A percentile compares a stretch with the other conserved stretches of the same genome.
Evolutionary conservation across 371 early-diverging fungal species (phyloP).

Genomic region (Haplosporangium sp.): DNA sequence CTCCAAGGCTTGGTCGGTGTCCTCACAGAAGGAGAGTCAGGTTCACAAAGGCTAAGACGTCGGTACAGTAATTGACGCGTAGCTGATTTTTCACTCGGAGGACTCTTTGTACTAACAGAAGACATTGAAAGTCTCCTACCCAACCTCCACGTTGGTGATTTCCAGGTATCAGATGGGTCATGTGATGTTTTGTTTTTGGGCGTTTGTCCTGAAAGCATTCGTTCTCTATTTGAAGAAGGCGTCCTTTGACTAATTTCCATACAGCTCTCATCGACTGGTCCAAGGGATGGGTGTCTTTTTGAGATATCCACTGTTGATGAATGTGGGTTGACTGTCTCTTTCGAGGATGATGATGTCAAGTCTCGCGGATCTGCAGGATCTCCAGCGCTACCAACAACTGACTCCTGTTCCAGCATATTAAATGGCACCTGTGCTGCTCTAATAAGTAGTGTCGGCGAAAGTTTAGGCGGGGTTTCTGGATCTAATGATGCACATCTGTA

Average conservation of each 20-base stretch:
- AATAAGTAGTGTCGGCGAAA: constrained; percentile 2
- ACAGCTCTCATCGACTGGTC: not conserved
- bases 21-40: constrained; percentile 9
- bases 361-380: not conserved
- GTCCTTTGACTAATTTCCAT: not conserved
- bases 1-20: constrained; percentile 4
- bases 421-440: not conserved
- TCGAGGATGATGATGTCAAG: not conserved
- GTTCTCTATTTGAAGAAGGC: not conserved
- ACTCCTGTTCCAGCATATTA: too few relatives aligned
- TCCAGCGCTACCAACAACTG: not conserved
- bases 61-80: not conserved
- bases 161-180: not conserved
- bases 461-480: constrained; percentile 5
- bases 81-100: not conserved
- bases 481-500: constrained; percentile 16
- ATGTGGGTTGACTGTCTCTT: not conserved
- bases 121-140: constrained; percentile 18
- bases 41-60: constrained; percentile 5
- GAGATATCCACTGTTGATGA: not conserved
- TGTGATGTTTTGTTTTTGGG: not conserved
- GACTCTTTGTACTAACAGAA: constrained; percentile 18
- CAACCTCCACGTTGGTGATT: constrained; percentile 3
- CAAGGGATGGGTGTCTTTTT: not conserved
- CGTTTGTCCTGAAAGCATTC: not conserved